These are phyloP conservation scores for Macaranga tanarius DNA, from an alignment of 441 rosid species.

Conservation along the genomic window DNA sequence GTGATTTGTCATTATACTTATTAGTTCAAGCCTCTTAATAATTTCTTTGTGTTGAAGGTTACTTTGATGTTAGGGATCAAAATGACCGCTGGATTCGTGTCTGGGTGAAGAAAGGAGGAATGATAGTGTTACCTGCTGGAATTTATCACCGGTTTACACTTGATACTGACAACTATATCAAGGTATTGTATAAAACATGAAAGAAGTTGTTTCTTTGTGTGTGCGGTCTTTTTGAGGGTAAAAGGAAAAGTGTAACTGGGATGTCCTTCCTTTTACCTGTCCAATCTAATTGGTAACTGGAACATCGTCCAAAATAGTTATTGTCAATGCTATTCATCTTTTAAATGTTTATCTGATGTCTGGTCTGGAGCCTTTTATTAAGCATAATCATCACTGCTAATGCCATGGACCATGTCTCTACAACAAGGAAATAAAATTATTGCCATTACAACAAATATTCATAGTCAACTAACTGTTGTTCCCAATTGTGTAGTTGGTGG, in stretches of 20 bases:
- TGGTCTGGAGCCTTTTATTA: neutral
- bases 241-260: neutral
- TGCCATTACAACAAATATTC: neutral
- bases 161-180: slow-evolving; percentile 78
- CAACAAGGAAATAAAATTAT: neutral
- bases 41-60: slow-evolving; percentile 48
- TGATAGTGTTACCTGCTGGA: slow-evolving; percentile 92
- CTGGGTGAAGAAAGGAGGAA: slow-evolving; percentile 84
- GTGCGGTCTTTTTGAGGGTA: neutral
- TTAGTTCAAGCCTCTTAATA: neutral
- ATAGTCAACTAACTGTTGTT: neutral
- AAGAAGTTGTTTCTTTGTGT: neutral
- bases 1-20: neutral
- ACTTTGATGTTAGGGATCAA: slow-evolving; percentile 78
- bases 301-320: neutral
- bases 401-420: neutral
- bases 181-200: slow-evolving; percentile 39
- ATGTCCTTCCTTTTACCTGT: neutral
- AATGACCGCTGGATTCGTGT: slow-evolving; percentile 69
- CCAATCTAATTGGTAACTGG: neutral
- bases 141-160: slow-evolving; percentile 91
- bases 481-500: neutral
- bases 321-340: neutral
- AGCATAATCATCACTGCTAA: neutral
- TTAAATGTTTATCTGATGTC: neutral